phyloP scores from a whole-genome alignment of 129 eudicot genomes.

The Pittosporum tobira region DNA sequence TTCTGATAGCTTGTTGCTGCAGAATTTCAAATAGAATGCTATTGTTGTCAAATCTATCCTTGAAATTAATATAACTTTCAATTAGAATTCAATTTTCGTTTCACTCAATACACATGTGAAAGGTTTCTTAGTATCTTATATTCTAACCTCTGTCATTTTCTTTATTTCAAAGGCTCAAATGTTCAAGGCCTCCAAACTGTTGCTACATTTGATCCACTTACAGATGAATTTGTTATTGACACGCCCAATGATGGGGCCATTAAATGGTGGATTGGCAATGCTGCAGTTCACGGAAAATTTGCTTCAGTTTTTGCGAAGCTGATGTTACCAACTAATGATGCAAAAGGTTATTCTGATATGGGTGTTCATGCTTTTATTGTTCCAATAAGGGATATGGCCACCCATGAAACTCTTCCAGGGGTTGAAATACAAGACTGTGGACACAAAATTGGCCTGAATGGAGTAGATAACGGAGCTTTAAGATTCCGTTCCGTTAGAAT shows the following conservation, averaged over 20 bases:
- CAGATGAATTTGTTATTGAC: slow-evolving; percentile 79
- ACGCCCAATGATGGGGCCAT: slow-evolving; percentile 93
- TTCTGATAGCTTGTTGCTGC: no score
- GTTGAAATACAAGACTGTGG: slow-evolving; percentile 91
- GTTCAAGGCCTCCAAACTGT: slow-evolving; percentile 88
- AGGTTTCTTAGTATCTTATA: no score
- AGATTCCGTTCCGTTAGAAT: slow-evolving; percentile 70
- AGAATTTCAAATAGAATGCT: no score
- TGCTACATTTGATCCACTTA: slow-evolving; percentile 74
- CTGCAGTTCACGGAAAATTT: slow-evolving; percentile 94
- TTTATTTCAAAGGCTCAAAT: slow-evolving; percentile 58
- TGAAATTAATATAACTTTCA: no score
- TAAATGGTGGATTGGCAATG: slow-evolving; percentile 99
- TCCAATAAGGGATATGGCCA: slow-evolving; percentile 71
- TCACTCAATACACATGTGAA: no score
- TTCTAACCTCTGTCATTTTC: slow-evolving; percentile 9
- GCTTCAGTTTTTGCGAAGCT: slow-evolving; percentile 90
- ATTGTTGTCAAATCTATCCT: no score
- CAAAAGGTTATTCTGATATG: slow-evolving; percentile 69
- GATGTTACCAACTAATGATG: slow-evolving; percentile 65
- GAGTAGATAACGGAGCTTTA: slow-evolving; percentile 96
- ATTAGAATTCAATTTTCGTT: no score
- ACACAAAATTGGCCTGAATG: slow-evolving; percentile 90
- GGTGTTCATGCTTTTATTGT: slow-evolving; percentile 98
- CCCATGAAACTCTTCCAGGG: slow-evolving; percentile 69